Base-by-base conservation (phyloP, 2,329 filamentous ascomycete genomes). In the Setomelanomma holmii region DNA sequence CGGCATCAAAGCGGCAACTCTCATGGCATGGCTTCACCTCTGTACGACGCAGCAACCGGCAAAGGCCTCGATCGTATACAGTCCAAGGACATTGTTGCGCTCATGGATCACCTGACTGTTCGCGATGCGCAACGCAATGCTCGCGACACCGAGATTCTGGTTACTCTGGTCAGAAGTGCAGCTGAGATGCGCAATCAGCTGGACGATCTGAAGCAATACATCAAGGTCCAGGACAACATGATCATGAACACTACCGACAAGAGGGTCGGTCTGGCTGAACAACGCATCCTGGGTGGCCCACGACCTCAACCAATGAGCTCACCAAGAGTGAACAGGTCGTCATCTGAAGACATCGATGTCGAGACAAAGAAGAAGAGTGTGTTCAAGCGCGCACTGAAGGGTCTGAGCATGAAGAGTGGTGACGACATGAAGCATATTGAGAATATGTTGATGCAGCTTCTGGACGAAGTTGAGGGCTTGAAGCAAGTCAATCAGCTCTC, bases 91-190 rank as follows among this genome's bases (percentile, higher is more conserved):
- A 96, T 99, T 65, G 89, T 99, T 58, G 91, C 93, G 20, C 80
- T 99, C 55, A 99, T 99, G 95, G 93, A 99, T 71, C 95, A 99
- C 75, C 87, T 99, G 57, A 98, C 96, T 72, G 95, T 98, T 58
- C 89, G 95, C 30, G 95, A 99, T 77, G 95, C 93, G 35, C 93
- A 98, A 77, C 88, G 95, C 53, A 98, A 95, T 75, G 95, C 95
- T 40, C 86, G 95, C 39, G 95, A 99, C 67, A 98, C 95, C 0
- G 95, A 99, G 75, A 97, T 99, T 49, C 81, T 99, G 16, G 91
- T 97, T 40, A 93, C 95, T 0, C 85, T 99, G 24, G 95, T 99
- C 55, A 89, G 93, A 53, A 93, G 92, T 48, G 93, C 95, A 4
- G 89, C 95, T 11, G 95, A 99, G 76, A 98, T 98, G 93, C 91